Evolutionary conservation across 768 basidiomycete genomes (phyloP), one percentile per base, ranked within the genome.

Genomic region (Termitomyces sp.): DNA sequence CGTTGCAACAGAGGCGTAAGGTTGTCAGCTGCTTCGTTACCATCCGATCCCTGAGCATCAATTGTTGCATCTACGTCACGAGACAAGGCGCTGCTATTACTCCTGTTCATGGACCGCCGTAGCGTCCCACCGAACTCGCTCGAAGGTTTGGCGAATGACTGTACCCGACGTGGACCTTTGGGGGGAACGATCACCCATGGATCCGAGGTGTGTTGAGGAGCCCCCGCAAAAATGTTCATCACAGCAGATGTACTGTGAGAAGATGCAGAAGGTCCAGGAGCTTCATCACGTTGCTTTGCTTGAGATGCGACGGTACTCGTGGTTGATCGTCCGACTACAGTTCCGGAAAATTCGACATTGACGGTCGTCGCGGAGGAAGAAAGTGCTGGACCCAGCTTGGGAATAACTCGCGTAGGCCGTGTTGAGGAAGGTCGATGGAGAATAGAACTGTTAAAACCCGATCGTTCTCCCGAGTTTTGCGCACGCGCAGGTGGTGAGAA

Each of bases 151-250:
- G 70, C 57, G 40, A 64, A 70, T n/a, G 73, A 73, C 38, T 60
- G 66, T 25, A 64, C 63, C 59, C 61, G 67, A 27, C 61, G 68
- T 12, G 61, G 69, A 40, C 67, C 71, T 40, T 70, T 73, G 8
- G 87, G 82, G 1, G 91, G 63, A 4, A 92, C 80, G 35, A 92
- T 29, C 6, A 51, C 76, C 92, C 92, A 94, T 14, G 87, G 79
- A 58, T 92, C 90, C 23, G 74, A 61, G 3, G 72, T 68, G 29
- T 73, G 69, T 34, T 74, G 75, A 27, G 88, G 87, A 2, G 93
- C 94, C 37, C 96, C 96, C 0, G 94, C 96, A 65, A 98, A 98
- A 60, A 99, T 97, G 34, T 84, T 87, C 82, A 92, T 89, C 27
- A 95, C 73, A 53, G 74, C 78, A 25, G 65, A 54, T 17, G 58